Evolutionary conservation across 2,329 filamentous ascomycete genomes (phyloP), one percentile per base, ranked within the genome.

Genomic region (Zymoseptoria crescenta): DNA sequence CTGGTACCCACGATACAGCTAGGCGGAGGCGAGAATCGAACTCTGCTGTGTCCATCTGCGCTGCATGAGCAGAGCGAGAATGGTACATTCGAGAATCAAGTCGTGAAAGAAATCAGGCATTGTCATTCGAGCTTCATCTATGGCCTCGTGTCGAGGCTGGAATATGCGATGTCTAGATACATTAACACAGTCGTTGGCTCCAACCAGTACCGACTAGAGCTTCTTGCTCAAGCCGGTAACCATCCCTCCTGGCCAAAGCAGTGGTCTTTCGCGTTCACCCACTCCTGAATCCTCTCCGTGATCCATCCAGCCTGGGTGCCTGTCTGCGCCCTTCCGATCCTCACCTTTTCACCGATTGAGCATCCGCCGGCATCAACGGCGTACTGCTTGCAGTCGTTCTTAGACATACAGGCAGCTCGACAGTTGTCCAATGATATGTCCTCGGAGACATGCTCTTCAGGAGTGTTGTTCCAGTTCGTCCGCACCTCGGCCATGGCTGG

Each of bases 401-500:
- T 60, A 4, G 19, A 49, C 29, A 64, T 59, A 53, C 70, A 73
- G 10, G 60, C 58, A 20, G 52, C 57, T 24, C 62, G 57, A 56
- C 70, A 72, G 2, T 65, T 64, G 2, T 62, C 61, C n/a, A 67
- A 52, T 5, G 62, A 58, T 3, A 45, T 56, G 20, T 59, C 56
- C 1, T 55, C 51, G 8, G 56, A 61, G n/a, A 64, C 59, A 4
- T 60, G 61, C 2, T 64, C 48, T n/a, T 63, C 58, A 7, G 67
- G 64, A 7, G 60, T 51, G 30, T 70, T 73, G 54, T 65, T 63
- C 70, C 70, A 73, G 27, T 68, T 58, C 0, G 20, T 48, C 8
- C 66, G 61, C 13, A 60, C 56, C 0, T 50, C 20, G 2, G 61
- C 57, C 48, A 70, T 60, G 30, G 67, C 59, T 0, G 69, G 69